Conservation (phyloP, 2,329 filamentous ascomycete species). For the Sclerotinia trifoliorum region DNA sequence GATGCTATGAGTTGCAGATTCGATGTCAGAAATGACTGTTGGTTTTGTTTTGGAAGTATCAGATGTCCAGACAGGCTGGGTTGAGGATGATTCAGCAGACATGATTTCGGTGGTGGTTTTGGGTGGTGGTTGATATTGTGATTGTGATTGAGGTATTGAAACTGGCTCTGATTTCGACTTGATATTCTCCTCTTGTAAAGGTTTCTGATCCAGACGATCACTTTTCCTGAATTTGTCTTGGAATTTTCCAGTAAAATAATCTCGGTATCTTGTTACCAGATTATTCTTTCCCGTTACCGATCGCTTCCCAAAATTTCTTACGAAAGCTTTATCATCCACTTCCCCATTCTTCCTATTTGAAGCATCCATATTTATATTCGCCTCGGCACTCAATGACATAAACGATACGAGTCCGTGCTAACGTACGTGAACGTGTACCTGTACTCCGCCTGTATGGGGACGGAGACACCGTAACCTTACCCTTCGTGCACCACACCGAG, state of each 20-base stretch:
- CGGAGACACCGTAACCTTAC: too few species aligned
- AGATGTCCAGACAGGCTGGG: background rate
- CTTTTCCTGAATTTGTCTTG: background rate
- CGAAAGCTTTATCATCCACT: background rate
- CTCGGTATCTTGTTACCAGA: background rate
- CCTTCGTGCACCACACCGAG: background rate
- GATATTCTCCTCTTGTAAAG: background rate
- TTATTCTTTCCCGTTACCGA: background rate
- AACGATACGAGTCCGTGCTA: background rate
- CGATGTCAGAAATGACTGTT: constrained; percentile 7
- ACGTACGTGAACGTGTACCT: too few species aligned
- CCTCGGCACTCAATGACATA: background rate
- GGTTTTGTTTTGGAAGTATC: constrained; percentile 8
- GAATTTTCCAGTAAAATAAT: constrained; percentile 4
- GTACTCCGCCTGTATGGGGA: too few species aligned
- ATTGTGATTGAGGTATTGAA: background rate
- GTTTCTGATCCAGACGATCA: background rate
- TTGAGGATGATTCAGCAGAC: background rate
- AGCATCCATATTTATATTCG: background rate
- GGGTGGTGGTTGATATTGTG: background rate
- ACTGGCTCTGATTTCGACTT: background rate
- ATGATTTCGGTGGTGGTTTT: background rate
- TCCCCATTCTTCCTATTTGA: background rate
- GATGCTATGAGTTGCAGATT: constrained; percentile 16
- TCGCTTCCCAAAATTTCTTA: background rate